A percentile compares a stretch with the other conserved stretches of the same genome.
Evolutionary conservation across 2,329 filamentous ascomycete genomes (phyloP).

Genomic region (Colletotrichum ledebouriae): DNA sequence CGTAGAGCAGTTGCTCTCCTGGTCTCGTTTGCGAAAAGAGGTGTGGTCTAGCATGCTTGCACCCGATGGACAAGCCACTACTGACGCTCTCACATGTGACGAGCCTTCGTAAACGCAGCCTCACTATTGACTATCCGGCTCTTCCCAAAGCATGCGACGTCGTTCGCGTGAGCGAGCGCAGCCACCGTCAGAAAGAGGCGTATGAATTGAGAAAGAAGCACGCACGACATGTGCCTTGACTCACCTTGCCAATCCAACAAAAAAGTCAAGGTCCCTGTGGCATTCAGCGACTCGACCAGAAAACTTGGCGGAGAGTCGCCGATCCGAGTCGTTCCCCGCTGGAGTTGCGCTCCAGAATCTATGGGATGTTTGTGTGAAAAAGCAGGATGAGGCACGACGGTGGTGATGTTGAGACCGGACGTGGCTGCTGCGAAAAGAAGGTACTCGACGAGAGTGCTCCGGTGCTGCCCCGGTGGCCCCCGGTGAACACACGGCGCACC

Average conservation of each 20-base stretch:
- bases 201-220: conserved; percentile 1
- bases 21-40: background rate
- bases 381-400: too few species aligned
- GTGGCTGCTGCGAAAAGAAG: background rate
- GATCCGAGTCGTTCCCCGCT: conserved; percentile 10
- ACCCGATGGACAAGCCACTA: conserved; percentile 32
- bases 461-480: background rate
- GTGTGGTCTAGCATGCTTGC: conserved; percentile 30
- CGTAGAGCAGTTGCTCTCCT: conserved; percentile 10
- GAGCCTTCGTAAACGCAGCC: conserved; percentile 27
- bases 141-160: conserved; percentile 24
- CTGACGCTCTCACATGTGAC: conserved; percentile 38
- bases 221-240: conserved; percentile 36
- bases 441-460: background rate
- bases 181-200: conserved; percentile 4
- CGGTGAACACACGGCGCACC: background rate
- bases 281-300: conserved; percentile 38
- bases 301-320: background rate
- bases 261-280: background rate
- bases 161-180: conserved; percentile 12
- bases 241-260: conserved; percentile 29
- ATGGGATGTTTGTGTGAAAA: background rate
- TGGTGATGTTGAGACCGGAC: conserved; percentile 6
- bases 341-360: conserved; percentile 13
- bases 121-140: background rate